These are phyloP conservation scores for Fusarium torulosum DNA, from an alignment of 2,329 filamentous ascomycete genomes.

Conservation along the genomic window DNA sequence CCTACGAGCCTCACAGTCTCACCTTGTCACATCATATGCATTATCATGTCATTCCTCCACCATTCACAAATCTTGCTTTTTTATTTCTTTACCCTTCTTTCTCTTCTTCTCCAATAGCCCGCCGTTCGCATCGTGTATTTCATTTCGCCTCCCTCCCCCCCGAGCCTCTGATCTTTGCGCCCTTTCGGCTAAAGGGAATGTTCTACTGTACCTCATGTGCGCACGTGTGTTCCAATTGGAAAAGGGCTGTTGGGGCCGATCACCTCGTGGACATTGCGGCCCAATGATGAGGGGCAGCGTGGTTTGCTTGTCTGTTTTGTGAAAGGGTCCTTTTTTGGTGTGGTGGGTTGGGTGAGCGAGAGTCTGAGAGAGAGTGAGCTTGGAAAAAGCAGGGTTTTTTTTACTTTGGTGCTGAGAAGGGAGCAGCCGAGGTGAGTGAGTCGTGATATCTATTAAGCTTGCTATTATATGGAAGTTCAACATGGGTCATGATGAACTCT, in stretches of 20 bases:
- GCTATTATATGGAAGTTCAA: background rate
- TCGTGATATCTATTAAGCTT: conserved; percentile 9
- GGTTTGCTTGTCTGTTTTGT: conserved; percentile 6
- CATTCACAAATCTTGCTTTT: conserved; percentile 19
- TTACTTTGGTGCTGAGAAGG: conserved; percentile 1
- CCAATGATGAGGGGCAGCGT: conserved; percentile 41
- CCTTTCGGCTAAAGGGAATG: conserved; percentile 10
- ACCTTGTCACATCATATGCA: conserved; percentile 26
- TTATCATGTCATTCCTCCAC: conserved; percentile 31
- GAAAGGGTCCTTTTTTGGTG: conserved; percentile 30
- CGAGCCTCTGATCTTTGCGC: conserved; percentile 10
- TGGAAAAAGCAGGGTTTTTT: conserved; percentile 22
- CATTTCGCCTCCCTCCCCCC: conserved; percentile 17
- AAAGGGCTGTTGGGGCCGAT: conserved; percentile 14
- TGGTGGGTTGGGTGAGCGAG: conserved; percentile 46
- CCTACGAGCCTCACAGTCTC: conserved; percentile 17
- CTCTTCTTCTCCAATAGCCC: background rate
- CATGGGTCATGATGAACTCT: background rate
- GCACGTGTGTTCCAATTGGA: conserved; percentile 17
- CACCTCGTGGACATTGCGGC: conserved; percentile 42
- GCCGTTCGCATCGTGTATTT: background rate
- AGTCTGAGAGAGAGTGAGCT: background rate
- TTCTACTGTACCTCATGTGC: background rate
- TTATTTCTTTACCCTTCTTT: background rate
- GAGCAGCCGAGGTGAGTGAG: conserved; percentile 29